These are phyloP conservation scores for Penicillium waksmanii DNA, from an alignment of 495 filamentous ascomycete species.

Conservation along the genomic window DNA sequence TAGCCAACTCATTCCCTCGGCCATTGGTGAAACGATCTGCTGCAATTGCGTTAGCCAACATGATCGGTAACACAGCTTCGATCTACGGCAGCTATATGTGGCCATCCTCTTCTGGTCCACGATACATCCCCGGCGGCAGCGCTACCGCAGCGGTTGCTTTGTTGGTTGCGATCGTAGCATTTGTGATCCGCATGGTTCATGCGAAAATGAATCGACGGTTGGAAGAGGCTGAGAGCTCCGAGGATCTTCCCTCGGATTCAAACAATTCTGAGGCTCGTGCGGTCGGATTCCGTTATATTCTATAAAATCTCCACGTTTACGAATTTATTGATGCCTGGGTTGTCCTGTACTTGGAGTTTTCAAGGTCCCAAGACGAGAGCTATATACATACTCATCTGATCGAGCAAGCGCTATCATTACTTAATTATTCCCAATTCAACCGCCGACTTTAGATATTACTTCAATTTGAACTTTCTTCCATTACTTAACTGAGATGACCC, in stretches of 20 bases:
- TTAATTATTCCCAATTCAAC: no score
- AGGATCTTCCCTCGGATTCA: slow-evolving; percentile 35
- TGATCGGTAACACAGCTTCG: slow-evolving; percentile 66
- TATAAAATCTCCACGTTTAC: slow-evolving; percentile 14
- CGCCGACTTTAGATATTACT: no score
- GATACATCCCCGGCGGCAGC: slow-evolving; percentile 41
- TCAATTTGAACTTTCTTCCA: no score
- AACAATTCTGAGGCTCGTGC: slow-evolving; percentile 47
- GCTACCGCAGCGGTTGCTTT: slow-evolving; percentile 37
- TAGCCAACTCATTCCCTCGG: slow-evolving; percentile 75
- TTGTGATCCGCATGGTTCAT: slow-evolving; percentile 50
- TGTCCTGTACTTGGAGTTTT: neutral
- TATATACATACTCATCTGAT: no score
- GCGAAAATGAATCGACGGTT: slow-evolving; percentile 66
- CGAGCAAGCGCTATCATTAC: no score
- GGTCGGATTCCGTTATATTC: slow-evolving; percentile 63
- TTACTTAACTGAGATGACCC: no score
- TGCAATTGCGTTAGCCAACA: slow-evolving; percentile 77
- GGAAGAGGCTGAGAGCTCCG: slow-evolving; percentile 47
- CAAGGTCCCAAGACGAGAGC: no score
- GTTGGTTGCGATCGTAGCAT: slow-evolving; percentile 32
- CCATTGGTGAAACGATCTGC: slow-evolving; percentile 69
- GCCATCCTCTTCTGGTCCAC: slow-evolving; percentile 47
- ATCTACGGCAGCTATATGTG: slow-evolving; percentile 84
- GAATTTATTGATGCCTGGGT: neutral